Evolutionary conservation across 176 grass and related monocot species (phyloP), one percentile per base, ranked within the genome.

Genomic region (Cenchrus purpureus): DNA sequence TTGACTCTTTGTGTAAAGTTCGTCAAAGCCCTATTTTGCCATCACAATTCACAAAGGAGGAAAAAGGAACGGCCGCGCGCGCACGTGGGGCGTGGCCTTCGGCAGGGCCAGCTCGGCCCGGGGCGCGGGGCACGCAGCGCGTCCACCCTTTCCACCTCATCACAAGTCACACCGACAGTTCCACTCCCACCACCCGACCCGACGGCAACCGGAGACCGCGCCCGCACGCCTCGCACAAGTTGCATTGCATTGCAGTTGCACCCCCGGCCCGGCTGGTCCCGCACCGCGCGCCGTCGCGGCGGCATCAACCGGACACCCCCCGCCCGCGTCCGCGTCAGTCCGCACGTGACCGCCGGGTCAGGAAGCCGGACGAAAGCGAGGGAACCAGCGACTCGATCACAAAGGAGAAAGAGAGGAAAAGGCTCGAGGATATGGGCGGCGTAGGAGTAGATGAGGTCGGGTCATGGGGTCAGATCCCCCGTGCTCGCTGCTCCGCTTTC

Each of bases 71-170:
- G 57, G 3, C 59, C 59, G 12, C 59, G 19, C 46, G 31, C 60
- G 19, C 82, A 76, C 32, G 65, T 49, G 64, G 57, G 57, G 20
- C 19, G 57, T 60, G 57, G 1, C 7, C 56, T 59, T 19, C 37
- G 37, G 37, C 37, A 40, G 37, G 37, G 37, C 37, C 56, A 69
- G 52, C 63, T 66, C 42, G 61, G 53, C 20, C 3, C 45, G 14
- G 45, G 28, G 61, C 45, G 7, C 5, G 5, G 12, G 48, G 12
- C 45, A 68, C 1, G 48, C 50, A 42, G 49, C 50, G 34, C 65
- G 34, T 28, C 80, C 81, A 57, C 67, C 53, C 82, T 79, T 77
- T 57, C n/a, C 73, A 76, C 50, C 76, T 83, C 82, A 74, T 83
- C 82, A 74, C 4, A 46, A 46, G 48, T 76, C 72, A 67, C 82